Evolutionary conservation across 1,284 basidiomycete genomes (phyloP), one percentile per base, ranked within the genome.

Genomic region (Ustilago trichophora): DNA sequence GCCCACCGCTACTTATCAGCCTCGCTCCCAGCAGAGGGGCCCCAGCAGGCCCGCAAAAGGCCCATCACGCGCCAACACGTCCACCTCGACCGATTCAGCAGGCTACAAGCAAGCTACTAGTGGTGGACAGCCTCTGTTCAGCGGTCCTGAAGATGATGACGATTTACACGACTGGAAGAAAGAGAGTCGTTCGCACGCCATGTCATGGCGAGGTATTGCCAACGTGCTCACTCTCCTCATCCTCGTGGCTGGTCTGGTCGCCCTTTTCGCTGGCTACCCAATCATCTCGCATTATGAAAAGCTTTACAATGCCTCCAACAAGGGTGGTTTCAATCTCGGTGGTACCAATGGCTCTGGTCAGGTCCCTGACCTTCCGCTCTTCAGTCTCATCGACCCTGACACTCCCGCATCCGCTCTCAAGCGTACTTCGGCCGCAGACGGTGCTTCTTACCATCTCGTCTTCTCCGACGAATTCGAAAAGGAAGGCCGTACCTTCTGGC

Each of bases 281-380:
- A 71, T 76, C 62, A 68, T 74, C 33, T 57, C 58, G 8, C 60
- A 67, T 29, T 72, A 45, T 24, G 51, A 63, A 22, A 55, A 63
- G 34, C 7, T 49, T 29, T 46, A 34, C 29, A 13, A 29, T 4
- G 35, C 45, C 3, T 52, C 29, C 45, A 60, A 18, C 16, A 60
- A 56, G 21, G 55, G 45, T 15, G 70, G 65, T 25, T 73, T 51
- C 58, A 91, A 91, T 73, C 75, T 91, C 16, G 91, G 91, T 24
- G 91, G 91, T 68, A 86, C 72, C 31, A 76, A 76, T 46, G 74
- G 75, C 19, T 72, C 70, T 3, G 75, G 75, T n/a, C 76, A 78
- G 54, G 62, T 75, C n/a, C 75, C 76, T 7, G 60, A 62, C n/a
- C 45, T 73, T 22, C 72, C 71, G 1, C 53, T 66, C 16, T 58